phyloP scores from a whole-genome alignment of 257 asterid genomes.

The Solanum chmielewskii region DNA sequence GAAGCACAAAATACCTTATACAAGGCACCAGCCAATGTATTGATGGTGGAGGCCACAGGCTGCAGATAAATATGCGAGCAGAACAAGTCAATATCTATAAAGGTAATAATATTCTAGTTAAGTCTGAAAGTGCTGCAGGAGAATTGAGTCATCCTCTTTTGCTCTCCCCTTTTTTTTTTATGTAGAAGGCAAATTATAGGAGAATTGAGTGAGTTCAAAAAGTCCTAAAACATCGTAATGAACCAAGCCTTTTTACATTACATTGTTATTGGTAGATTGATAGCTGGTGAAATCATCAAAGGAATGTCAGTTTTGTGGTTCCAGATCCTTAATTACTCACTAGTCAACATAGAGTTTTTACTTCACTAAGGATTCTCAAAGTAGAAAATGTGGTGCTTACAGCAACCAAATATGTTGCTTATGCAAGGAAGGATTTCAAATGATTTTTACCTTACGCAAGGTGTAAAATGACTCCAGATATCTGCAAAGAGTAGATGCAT shows the following conservation, averaged over 20 bases:
- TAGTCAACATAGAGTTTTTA: not conserved
- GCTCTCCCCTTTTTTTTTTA: not conserved
- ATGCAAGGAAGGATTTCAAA: not conserved
- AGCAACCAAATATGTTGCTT: not conserved
- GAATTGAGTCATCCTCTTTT: not conserved
- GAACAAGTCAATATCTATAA: not conserved
- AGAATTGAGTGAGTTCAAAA: not conserved
- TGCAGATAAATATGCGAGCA: constrained; percentile 7
- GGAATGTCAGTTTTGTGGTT: not conserved
- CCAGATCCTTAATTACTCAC: not conserved
- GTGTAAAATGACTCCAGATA: constrained; percentile 57
- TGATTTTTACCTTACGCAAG: constrained; percentile 34
- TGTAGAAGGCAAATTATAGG: not conserved
- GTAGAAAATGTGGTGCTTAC: not conserved
- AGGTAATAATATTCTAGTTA: not conserved
- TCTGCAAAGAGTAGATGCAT: constrained; percentile 31
- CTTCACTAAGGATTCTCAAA: not conserved
- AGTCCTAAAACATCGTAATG: not conserved
- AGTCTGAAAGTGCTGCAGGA: not conserved
- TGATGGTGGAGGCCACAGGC: constrained; percentile 58
- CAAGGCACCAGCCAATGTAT: constrained; percentile 50
- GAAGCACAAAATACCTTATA: constrained; percentile 52
- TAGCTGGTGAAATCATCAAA: not conserved
- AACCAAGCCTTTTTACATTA: not conserved
- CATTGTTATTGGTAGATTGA: not conserved